Conservation (phyloP, 768 basidiomycete species). For the Kwoniella sp. region DNA sequence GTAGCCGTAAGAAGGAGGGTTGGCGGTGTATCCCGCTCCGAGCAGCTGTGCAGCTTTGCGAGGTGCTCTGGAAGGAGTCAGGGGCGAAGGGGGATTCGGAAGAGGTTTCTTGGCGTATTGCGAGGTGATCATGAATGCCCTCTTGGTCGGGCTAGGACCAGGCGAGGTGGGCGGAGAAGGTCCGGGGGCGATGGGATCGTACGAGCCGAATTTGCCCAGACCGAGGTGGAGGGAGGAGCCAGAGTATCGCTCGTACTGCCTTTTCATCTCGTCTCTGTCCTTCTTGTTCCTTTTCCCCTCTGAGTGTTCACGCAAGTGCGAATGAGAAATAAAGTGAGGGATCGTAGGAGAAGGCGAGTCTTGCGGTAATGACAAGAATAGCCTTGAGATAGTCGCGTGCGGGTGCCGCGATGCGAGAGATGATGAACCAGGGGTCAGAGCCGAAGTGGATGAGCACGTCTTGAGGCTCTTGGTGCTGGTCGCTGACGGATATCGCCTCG, state of each 20-base stretch:
- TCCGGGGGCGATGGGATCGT: slow-evolving; percentile 34
- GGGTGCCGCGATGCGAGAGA: slow-evolving; percentile 8
- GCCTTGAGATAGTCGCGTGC: slow-evolving; percentile 37
- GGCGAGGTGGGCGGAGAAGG: slow-evolving; percentile 37
- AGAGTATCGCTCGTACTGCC: slow-evolving; percentile 3
- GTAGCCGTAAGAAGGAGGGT: not conserved
- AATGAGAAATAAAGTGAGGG: not conserved
- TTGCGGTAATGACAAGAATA: slow-evolving; percentile 30
- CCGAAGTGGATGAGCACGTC: not conserved
- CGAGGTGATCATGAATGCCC: slow-evolving; percentile 4
- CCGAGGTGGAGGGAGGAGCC: slow-evolving; percentile 37
- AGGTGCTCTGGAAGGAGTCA: slow-evolving; percentile 47
- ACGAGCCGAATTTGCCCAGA: slow-evolving; percentile 31
- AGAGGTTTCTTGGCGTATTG: slow-evolving; percentile 6
- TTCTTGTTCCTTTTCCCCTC: too few relatives aligned
- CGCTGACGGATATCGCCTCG: slow-evolving; percentile 2
- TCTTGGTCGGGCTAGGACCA: slow-evolving; percentile 16
- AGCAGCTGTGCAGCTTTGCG: slow-evolving; percentile 44
- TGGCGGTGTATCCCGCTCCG: slow-evolving; percentile 20
- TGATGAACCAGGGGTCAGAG: not conserved
- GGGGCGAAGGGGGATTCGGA: slow-evolving; percentile 23
- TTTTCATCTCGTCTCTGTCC: not conserved
- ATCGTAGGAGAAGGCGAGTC: slow-evolving; percentile 1
- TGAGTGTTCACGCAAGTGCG: not conserved
- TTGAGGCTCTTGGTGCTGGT: slow-evolving; percentile 9